Percentiles rank a stretch among this genome's conserved stretches.
phyloP scores from a whole-genome alignment of 2,329 filamentous ascomycete genomes.

The Tolypocladium sp. region DNA sequence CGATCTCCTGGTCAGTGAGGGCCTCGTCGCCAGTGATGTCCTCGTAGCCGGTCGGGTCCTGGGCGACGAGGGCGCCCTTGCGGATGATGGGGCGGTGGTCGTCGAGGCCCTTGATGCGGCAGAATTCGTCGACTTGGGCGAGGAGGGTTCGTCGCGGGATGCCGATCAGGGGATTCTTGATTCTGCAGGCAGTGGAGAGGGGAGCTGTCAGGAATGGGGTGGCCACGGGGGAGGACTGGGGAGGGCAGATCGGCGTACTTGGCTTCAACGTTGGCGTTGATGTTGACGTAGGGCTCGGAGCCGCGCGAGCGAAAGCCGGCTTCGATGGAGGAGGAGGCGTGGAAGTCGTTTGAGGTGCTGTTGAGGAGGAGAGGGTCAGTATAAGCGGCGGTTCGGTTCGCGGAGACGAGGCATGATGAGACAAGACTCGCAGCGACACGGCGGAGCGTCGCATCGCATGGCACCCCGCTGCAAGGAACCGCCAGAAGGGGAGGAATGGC shows the following conservation, averaged over 20 bases:
- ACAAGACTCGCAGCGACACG: not conserved
- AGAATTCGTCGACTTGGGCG: conserved; percentile 51
- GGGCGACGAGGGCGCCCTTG: conserved; percentile 66
- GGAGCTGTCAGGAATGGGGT: conserved; percentile 7
- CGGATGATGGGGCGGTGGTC: conserved; percentile 50
- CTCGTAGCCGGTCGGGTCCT: conserved; percentile 56
- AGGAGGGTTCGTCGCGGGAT: conserved; percentile 42
- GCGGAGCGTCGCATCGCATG: not conserved
- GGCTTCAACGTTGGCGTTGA: conserved; percentile 36
- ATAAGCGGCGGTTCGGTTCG: not conserved
- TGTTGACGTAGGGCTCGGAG: conserved; percentile 26
- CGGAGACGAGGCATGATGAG: not conserved
- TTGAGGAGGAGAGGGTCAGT: not conserved
- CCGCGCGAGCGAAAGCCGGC: conserved; percentile 22
- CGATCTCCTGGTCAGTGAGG: conserved; percentile 50
- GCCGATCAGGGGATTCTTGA: conserved; percentile 41
- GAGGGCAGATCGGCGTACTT: conserved; percentile 21
- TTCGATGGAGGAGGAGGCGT: conserved; percentile 23
- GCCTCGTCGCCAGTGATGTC: conserved; percentile 46
- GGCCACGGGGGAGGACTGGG: not conserved
- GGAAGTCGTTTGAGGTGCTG: conserved; percentile 16
- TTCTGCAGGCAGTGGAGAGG: conserved; percentile 14
- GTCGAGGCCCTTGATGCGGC: conserved; percentile 45
- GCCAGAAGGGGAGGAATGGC: not conserved
- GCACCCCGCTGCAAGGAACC: conserved; percentile 2